Base-by-base conservation (phyloP, 2,329 filamentous ascomycete genomes). In the Rhexocercosporidium sp. region DNA sequence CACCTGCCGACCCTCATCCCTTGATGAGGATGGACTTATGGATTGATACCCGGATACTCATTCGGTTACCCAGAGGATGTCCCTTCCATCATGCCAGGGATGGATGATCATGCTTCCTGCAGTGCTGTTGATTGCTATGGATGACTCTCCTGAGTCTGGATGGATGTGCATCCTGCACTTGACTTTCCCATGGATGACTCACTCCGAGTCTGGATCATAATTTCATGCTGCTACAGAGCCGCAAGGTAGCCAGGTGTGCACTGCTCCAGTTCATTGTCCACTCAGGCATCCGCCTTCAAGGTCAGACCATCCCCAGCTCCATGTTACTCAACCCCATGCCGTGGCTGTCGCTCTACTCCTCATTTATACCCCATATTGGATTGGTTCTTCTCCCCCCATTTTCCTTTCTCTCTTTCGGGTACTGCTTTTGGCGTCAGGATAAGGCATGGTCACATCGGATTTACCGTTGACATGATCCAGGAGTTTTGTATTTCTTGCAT, bases 1-100 rank as follows among this genome's bases (percentile, higher is more conserved):
- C 37, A 44, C 54, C 54, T 59, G 37, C 25, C 54, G 7, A 59
- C 34, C 37, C 54, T 59, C 37, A 29, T 59, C 22, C 54, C 34
- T 41, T 44, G 39, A 31, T 61, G 25, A 44, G 41, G 29, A 31
- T 61, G 59, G 39, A 49, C 20, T 16, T 8, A 14, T 34, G 3
- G 27, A 34, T 61, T 25, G 25, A 56, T 56, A 20, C n/a, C 46
- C 20, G 20, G 46, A 47, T 47, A 47, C 20, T n/a, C 29, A 20
- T 22, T 37, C 29, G 56, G 29, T 29, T 3, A 11, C 9, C 12
- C 37, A 25, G 34, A 47, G 27, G 27, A 47, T 41, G 27, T 31
- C 5, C 39, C 39, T 49, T 20, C 51, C 59, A 9, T 44, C 39
- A 61, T 20, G 16, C 41, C 59, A 29, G 20, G 59, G 59, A 61